A percentile compares a stretch with the other conserved stretches of the same genome.
These are phyloP conservation scores for Blastocystis sp. DNA, from an alignment of 352 stramenopile species.

Conservation along the genomic window DNA sequence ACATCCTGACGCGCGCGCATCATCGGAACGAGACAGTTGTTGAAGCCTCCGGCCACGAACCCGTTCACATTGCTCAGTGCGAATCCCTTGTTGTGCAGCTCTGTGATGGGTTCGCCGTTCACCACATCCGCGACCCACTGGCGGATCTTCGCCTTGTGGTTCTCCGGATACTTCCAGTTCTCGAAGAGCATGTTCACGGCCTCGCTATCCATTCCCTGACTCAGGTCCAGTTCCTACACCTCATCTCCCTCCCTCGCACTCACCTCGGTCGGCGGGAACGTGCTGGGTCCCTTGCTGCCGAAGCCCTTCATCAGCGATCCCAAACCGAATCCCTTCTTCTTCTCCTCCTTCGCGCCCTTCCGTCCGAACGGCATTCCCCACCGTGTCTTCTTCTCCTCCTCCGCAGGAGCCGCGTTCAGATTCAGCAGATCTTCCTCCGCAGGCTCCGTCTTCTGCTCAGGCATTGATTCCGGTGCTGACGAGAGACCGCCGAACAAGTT, in stretches of 20 bases:
- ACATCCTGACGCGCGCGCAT: not conserved
- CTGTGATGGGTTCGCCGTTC: conserved; percentile 4
- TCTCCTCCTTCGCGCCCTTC: not conserved
- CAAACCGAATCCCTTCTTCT: conserved; percentile 10
- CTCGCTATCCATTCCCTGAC: conserved; percentile 12
- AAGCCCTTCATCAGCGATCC: conserved; percentile 3
- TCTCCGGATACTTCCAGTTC: conserved; percentile 26
- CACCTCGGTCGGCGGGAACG: not conserved
- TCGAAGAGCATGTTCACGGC: conserved; percentile 5
- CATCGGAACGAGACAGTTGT: conserved; percentile 22
- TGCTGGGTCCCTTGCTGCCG: not conserved
- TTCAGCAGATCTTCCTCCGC: conserved; percentile 36
- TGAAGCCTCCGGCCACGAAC: conserved; percentile 13
- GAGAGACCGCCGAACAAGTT: not conserved
- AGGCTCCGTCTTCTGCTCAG: not conserved
- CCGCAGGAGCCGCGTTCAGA: not conserved
- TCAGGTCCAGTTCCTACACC: not conserved
- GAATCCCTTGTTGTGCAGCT: conserved; percentile 45
- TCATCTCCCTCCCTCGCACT: not conserved
- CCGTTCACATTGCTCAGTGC: conserved; percentile 21
- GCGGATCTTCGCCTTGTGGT: conserved; percentile 7
- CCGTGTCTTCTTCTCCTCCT: not conserved
- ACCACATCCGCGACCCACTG: not conserved
- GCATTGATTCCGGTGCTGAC: not conserved
- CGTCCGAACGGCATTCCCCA: not conserved